These are phyloP conservation scores for Rhizopus sp. DNA, from an alignment of 371 early-diverging fungal genomes.

Conservation along the genomic window DNA sequence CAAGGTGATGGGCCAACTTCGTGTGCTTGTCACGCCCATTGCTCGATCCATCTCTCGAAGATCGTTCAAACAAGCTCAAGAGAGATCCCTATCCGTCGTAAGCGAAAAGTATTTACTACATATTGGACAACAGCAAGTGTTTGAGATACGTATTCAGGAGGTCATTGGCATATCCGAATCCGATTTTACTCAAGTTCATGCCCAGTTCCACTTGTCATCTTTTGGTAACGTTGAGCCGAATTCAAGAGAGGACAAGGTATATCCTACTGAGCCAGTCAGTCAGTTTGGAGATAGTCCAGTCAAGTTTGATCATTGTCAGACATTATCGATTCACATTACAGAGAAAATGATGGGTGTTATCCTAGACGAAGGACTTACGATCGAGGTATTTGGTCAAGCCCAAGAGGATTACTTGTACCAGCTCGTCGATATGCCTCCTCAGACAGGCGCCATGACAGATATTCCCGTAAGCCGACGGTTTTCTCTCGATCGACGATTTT, in stretches of 20 bases:
- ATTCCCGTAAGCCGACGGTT: constrained; percentile 15
- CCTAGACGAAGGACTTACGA: constrained; percentile 39
- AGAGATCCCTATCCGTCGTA: constrained; percentile 6
- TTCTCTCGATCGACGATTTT: constrained; percentile 20
- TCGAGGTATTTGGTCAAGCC: constrained; percentile 67
- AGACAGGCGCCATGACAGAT: constrained; percentile 2
- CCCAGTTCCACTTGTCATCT: constrained; percentile 67
- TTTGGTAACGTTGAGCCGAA: constrained; percentile 51
- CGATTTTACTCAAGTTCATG: constrained; percentile 74
- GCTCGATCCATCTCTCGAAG: constrained; percentile 31
- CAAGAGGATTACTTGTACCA: constrained; percentile 34
- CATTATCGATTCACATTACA: constrained; percentile 52
- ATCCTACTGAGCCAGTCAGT: constrained; percentile 63
- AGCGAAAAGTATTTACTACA: constrained; percentile 26
- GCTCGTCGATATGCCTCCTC: constrained; percentile 4
- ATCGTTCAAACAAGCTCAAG: constrained; percentile 3
- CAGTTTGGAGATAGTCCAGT: constrained; percentile 53
- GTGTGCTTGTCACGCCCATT: constrained; percentile 49
- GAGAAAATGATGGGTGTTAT: constrained; percentile 51
- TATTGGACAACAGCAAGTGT: constrained; percentile 59
- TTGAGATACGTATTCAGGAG: constrained; percentile 70
- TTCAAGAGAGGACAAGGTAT: constrained; percentile 57
- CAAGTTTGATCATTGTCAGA: constrained; percentile 65
- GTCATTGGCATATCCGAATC: constrained; percentile 64
- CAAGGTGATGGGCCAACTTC: constrained; percentile 47